A percentile compares a stretch with the other conserved stretches of the same genome.
phyloP scores from a whole-genome alignment of 1,284 basidiomycete species.

The Tremellales sp. region DNA sequence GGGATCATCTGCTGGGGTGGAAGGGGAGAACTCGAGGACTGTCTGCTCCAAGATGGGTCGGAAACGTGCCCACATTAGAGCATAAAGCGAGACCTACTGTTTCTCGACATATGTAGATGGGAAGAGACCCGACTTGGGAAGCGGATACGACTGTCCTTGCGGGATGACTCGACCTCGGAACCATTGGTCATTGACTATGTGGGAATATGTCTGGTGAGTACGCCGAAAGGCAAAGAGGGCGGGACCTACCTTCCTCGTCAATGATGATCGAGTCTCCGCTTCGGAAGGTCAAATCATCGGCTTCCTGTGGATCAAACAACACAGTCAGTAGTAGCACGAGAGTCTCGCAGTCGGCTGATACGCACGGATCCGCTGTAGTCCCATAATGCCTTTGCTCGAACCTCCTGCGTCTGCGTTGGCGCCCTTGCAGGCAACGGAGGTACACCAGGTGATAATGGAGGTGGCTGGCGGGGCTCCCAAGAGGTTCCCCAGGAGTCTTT shows the following conservation, averaged over 20 bases:
- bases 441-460: slow-evolving; percentile 2
- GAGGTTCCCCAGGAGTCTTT: slow-evolving; percentile 4
- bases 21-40: too few species aligned
- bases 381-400: slow-evolving; percentile 39
- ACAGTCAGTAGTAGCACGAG: background rate
- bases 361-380: slow-evolving; percentile 40
- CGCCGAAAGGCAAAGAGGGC: background rate
- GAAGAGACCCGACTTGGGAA: slow-evolving; percentile 37
- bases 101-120: slow-evolving; percentile 45
- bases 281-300: slow-evolving; percentile 40
- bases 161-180: slow-evolving; percentile 38
- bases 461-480: slow-evolving; percentile 1
- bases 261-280: slow-evolving; percentile 40
- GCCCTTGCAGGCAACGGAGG: slow-evolving; percentile 21
- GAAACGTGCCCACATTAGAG: too few species aligned
- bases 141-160: slow-evolving; percentile 24
- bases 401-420: slow-evolving; percentile 9
- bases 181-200: slow-evolving; percentile 44
- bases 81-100: slow-evolving; percentile 30
- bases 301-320: slow-evolving; percentile 14
- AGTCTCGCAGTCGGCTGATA: background rate
- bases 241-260: slow-evolving; percentile 39
- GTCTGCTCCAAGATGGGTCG: too few species aligned
- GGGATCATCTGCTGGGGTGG: too few species aligned
- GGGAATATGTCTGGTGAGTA: background rate